Percentiles rank a stretch among this genome's conserved stretches.
Evolutionary conservation across 2,329 filamentous ascomycete genomes (phyloP).

Genomic region (Cercospora canescens): DNA sequence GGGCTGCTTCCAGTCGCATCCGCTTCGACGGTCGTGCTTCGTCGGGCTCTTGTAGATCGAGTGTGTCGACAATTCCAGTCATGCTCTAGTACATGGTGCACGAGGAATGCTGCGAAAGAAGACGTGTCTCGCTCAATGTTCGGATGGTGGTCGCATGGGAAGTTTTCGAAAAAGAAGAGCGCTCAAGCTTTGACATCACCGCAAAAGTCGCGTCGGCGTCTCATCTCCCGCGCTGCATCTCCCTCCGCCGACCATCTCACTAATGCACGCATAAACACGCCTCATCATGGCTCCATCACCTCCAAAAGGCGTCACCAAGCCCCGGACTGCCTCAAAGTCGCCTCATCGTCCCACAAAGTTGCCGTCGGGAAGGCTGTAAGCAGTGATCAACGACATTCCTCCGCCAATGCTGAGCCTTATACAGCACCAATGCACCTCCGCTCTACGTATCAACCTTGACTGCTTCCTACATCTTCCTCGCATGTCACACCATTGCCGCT

Average conservation of each 20-base stretch:
- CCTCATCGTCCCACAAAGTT: conserved; percentile 25
- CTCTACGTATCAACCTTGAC: conserved; percentile 59
- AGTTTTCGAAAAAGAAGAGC: neutral
- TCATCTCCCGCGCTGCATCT: neutral
- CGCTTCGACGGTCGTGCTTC: conserved; percentile 41
- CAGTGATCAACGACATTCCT: neutral
- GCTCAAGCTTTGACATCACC: conserved; percentile 6
- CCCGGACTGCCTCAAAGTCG: conserved; percentile 20
- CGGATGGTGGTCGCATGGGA: neutral
- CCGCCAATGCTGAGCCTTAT: conserved; percentile 1
- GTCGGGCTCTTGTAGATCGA: conserved; percentile 23
- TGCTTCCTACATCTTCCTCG: conserved; percentile 78
- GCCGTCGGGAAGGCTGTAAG: conserved; percentile 19
- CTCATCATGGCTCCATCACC: conserved; percentile 14
- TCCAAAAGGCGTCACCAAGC: neutral
- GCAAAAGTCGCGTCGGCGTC: neutral
- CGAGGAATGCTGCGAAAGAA: neutral
- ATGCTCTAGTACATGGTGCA: conserved; percentile 6
- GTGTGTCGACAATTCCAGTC: neutral
- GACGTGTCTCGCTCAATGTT: conserved; percentile 38
- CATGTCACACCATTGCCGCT: conserved; percentile 73
- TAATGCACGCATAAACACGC: neutral
- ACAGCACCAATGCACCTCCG: conserved; percentile 12
- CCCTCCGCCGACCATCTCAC: neutral
- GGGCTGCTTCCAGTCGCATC: conserved; percentile 41